A percentile compares a stretch with the other conserved stretches of the same genome.
These are phyloP conservation scores for Fusarium newnesense DNA, from an alignment of 2,329 filamentous ascomycete genomes.

Conservation along the genomic window DNA sequence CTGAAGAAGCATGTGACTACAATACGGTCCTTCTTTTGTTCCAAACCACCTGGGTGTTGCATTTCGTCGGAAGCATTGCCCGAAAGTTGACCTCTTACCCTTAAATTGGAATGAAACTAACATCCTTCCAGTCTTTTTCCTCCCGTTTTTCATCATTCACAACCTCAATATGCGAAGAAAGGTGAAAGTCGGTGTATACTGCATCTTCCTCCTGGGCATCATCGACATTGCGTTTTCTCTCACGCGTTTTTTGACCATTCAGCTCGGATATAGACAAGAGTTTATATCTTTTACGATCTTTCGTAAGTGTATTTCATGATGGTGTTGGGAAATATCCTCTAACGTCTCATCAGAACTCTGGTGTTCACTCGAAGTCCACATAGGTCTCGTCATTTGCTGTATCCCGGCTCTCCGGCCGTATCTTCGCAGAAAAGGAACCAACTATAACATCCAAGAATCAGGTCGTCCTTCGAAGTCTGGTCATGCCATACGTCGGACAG, in stretches of 20 bases:
- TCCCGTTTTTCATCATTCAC: slow-evolving; percentile 20
- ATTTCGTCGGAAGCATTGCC: slow-evolving; percentile 22
- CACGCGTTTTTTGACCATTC: slow-evolving; percentile 27
- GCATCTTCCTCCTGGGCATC: slow-evolving; percentile 27
- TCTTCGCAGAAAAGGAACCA: slow-evolving; percentile 5
- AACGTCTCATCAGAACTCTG: slow-evolving; percentile 13
- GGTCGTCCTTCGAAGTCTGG: not conserved
- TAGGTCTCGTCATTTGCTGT: slow-evolving; percentile 34
- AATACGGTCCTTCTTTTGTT: not conserved
- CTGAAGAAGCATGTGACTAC: not conserved
- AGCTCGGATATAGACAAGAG: not conserved
- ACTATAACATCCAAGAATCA: slow-evolving; percentile 6
- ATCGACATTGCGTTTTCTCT: slow-evolving; percentile 37
- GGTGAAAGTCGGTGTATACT: slow-evolving; percentile 25
- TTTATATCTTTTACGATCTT: slow-evolving; percentile 30
- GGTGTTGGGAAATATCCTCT: rapidly evolving
- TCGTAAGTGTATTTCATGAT: not conserved
- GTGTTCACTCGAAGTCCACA: slow-evolving; percentile 29
- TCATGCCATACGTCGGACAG: not conserved
- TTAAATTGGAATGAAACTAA: not conserved
- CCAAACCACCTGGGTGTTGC: slow-evolving; percentile 22
- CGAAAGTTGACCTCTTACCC: not conserved
- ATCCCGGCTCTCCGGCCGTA: slow-evolving; percentile 35
- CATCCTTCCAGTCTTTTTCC: not conserved
- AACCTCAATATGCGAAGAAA: slow-evolving; percentile 21